These are phyloP conservation scores for Rhexocercosporidium sp. DNA, from an alignment of 2,329 filamentous ascomycete species.

Conservation along the genomic window DNA sequence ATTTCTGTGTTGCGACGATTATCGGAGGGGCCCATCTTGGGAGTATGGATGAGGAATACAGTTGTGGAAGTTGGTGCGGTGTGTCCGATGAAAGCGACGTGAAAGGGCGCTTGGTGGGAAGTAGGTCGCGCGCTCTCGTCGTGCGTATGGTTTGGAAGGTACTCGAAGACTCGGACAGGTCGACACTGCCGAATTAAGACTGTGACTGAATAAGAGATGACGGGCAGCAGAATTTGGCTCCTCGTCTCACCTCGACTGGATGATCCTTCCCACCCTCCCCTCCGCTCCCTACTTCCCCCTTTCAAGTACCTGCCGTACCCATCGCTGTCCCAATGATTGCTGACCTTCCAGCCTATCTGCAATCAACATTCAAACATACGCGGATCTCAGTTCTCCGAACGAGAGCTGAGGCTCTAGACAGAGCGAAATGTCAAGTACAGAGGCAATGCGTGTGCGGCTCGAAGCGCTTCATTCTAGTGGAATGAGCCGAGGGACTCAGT, in stretches of 20 bases:
- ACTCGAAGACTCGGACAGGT: constrained; percentile 12
- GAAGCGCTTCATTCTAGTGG: constrained; percentile 28
- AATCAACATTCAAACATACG: constrained; percentile 15
- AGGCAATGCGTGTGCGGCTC: constrained; percentile 29
- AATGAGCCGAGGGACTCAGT: constrained; percentile 22
- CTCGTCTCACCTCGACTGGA: constrained; percentile 11
- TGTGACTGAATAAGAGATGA: constrained; percentile 21
- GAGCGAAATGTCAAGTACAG: constrained; percentile 29
- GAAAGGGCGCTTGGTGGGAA: constrained; percentile 7
- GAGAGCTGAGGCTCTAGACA: constrained; percentile 25
- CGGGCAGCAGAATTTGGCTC: constrained; percentile 19
- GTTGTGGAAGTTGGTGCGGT: constrained; percentile 12
- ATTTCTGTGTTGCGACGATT: constrained; percentile 11
- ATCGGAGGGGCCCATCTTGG: constrained; percentile 16
- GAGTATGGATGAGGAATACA: constrained; percentile 19
- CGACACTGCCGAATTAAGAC: constrained; percentile 16
- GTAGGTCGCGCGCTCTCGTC: constrained; percentile 12
- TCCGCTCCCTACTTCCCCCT: constrained; percentile 5
- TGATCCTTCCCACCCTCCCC: constrained; percentile 12
- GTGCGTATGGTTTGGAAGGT: not conserved
- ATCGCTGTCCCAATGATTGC: constrained; percentile 13
- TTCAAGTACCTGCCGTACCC: constrained; percentile 13
- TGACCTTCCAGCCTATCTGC: constrained; percentile 7
- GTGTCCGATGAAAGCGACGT: constrained; percentile 3
- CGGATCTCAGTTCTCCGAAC: constrained; percentile 14